Percentiles rank a stretch among this genome's conserved stretches.
Conservation (phyloP, 2,329 filamentous ascomycete species). For the Cytospora piceae region DNA sequence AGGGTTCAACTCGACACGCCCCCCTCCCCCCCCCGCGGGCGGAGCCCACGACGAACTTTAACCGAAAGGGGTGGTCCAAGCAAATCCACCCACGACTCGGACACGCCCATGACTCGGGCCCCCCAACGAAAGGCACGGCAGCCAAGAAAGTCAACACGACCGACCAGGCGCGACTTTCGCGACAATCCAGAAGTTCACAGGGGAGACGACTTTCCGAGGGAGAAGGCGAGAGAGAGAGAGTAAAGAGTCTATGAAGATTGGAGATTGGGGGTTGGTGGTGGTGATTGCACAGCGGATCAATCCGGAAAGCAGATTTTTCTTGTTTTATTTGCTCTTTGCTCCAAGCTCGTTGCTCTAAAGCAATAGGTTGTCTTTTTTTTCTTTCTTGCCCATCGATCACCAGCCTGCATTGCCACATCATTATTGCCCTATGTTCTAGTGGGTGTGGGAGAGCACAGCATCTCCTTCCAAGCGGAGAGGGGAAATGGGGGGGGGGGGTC, state of each 20-base stretch:
- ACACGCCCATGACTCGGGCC: neutral
- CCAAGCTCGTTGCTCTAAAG: neutral
- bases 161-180: neutral
- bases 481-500: constrained; percentile 1
- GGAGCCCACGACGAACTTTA: neutral
- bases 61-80: neutral
- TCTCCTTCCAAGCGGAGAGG: neutral
- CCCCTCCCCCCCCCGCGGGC: neutral
- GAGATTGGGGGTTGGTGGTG: no score
- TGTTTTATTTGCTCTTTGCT: neutral
- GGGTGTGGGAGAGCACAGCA: neutral
- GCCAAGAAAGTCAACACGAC: neutral
- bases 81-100: neutral
- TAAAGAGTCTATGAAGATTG: neutral
- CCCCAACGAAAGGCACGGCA: neutral
- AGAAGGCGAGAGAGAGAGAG: neutral
- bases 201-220: neutral
- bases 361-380: neutral
- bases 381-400: no score
- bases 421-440: neutral
- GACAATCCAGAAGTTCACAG: no score
- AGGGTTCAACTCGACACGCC: neutral
- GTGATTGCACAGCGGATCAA: neutral
- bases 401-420: neutral
- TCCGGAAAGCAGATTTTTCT: neutral